These are phyloP conservation scores for Dentipellis sp. DNA, from an alignment of 768 basidiomycete species.

Conservation along the genomic window DNA sequence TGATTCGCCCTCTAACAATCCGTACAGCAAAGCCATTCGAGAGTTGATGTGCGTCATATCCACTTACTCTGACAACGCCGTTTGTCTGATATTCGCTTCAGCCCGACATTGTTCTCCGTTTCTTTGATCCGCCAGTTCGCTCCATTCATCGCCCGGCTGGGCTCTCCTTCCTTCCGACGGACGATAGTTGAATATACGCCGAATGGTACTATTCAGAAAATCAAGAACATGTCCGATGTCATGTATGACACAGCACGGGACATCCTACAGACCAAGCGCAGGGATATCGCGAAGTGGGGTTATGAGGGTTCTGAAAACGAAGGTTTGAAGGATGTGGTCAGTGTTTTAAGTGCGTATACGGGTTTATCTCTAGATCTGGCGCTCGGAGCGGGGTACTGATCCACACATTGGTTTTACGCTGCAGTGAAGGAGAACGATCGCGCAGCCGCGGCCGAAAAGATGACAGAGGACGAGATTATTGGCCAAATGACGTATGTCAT, in stretches of 20 bases:
- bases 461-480: conserved; percentile 26
- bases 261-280: conserved; percentile 24
- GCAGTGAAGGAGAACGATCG: conserved; percentile 26
- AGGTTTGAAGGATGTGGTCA: neutral
- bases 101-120: neutral
- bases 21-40: neutral
- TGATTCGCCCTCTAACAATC: neutral
- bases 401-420: neutral
- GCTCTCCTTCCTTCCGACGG: conserved; percentile 22
- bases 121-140: neutral
- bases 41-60: neutral
- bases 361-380: neutral
- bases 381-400: neutral
- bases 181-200: conserved; percentile 16
- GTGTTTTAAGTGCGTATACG: neutral
- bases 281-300: conserved; percentile 4
- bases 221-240: conserved; percentile 18
- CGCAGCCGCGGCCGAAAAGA: conserved; percentile 19
- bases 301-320: neutral
- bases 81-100: neutral
- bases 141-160: conserved; percentile 13
- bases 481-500: conserved; percentile 25
- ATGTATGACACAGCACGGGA: conserved; percentile 21
- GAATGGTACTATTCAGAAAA: conserved; percentile 20
- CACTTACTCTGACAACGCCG: neutral